Percentiles rank a stretch among this genome's conserved stretches.
These are phyloP conservation scores for Clitoria ternatea DNA, from an alignment of 306 rosid genomes.

Conservation along the genomic window DNA sequence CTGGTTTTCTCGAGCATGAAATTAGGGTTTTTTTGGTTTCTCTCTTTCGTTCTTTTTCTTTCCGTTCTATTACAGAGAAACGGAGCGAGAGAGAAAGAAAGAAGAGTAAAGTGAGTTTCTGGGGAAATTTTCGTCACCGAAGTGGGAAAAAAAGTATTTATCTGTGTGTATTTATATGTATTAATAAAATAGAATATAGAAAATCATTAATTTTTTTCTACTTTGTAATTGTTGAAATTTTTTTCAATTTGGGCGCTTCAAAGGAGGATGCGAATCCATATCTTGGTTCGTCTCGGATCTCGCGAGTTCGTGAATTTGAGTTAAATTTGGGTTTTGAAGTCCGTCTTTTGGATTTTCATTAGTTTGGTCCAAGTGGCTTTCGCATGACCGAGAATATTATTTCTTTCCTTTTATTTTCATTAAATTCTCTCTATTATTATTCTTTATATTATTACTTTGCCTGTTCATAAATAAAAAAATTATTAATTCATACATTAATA, in stretches of 20 bases:
- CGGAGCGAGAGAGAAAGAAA: neutral
- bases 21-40: conserved; percentile 45
- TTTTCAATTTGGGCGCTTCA: conserved; percentile 27
- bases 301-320: conserved; percentile 50
- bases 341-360: conserved; percentile 39
- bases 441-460: too few relatives aligned
- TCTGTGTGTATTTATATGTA: neutral
- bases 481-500: too few relatives aligned
- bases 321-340: conserved; percentile 43
- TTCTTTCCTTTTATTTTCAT: neutral
- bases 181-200: too few relatives aligned
- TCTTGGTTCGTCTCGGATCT: conserved; percentile 44
- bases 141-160: neutral
- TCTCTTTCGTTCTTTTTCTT: neutral
- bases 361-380: conserved; percentile 23
- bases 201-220: neutral
- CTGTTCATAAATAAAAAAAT: too few relatives aligned
- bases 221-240: neutral
- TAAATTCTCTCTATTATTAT: too few relatives aligned
- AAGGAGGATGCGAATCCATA: conserved; percentile 27
- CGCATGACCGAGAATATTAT: conserved; percentile 7
- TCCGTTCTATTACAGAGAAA: neutral
- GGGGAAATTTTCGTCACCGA: neutral
- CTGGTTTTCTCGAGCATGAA: conserved; percentile 6
- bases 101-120: neutral